Evolutionary conservation across 352 stramenopile species (phyloP).

Genomic region (Phytophthora crassamura): DNA sequence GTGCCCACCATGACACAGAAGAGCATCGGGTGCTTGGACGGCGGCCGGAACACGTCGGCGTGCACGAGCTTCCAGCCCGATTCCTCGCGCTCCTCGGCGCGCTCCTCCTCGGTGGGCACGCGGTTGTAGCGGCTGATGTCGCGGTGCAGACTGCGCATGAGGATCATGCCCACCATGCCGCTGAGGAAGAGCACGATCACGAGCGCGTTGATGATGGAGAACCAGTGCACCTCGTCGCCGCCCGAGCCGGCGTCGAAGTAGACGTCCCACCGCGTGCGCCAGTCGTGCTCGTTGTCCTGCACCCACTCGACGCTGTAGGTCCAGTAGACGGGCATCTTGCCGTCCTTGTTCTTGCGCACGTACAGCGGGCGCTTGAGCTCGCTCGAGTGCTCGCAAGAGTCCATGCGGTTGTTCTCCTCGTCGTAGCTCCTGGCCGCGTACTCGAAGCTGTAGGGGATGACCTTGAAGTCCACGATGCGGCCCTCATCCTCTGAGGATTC

Average conservation of each 20-base stretch:
- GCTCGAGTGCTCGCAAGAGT: slow-evolving; percentile 73
- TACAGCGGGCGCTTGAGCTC: slow-evolving; percentile 78
- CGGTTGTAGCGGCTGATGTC: slow-evolving; percentile 99
- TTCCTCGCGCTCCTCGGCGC: slow-evolving; percentile 98
- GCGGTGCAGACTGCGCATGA: slow-evolving; percentile 97
- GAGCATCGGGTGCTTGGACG: slow-evolving; percentile 95
- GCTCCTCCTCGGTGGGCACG: slow-evolving; percentile 95
- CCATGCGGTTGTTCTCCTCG: slow-evolving; percentile 75
- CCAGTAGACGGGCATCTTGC: slow-evolving; percentile 89
- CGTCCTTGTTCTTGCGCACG: slow-evolving; percentile 83
- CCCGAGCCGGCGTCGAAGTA: slow-evolving; percentile 95
- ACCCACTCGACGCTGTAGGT: slow-evolving; percentile 99
- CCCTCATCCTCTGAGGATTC: slow-evolving; percentile 77
- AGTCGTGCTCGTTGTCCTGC: slow-evolving; percentile 94
- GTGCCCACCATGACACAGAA: slow-evolving; percentile 98
- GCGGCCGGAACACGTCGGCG: slow-evolving; percentile 98
- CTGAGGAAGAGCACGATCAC: slow-evolving; percentile 99
- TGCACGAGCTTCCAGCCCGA: slow-evolving; percentile 99
- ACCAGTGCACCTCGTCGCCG: slow-evolving; percentile 98
- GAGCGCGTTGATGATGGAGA: slow-evolving; percentile 99
- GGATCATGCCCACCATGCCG: slow-evolving; percentile 99
- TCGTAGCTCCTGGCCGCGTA: slow-evolving; percentile 88
- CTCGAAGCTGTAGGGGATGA: slow-evolving; percentile 97
- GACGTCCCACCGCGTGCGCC: slow-evolving; percentile 99
- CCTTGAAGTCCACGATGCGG: slow-evolving; percentile 98